Percentiles rank a stretch among this genome's conserved stretches.
These are phyloP conservation scores for Thamnidium elegans DNA, from an alignment of 192 early-diverging fungal genomes.

Conservation along the genomic window DNA sequence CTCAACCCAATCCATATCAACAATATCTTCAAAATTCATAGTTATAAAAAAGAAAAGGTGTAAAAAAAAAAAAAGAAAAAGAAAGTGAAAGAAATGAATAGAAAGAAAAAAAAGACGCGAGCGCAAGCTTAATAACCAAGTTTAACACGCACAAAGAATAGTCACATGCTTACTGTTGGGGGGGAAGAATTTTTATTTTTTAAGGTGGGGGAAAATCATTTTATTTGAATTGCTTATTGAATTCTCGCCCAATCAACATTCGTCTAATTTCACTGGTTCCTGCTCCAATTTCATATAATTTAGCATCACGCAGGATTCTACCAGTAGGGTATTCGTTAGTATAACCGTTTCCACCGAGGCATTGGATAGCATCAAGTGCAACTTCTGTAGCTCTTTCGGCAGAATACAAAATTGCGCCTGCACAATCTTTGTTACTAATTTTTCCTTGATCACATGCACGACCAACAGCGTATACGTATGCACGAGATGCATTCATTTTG, in stretches of 20 bases:
- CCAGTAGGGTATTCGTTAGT: slow-evolving; percentile 90
- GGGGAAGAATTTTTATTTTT: slow-evolving; percentile 2
- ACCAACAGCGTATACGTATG: slow-evolving; percentile 89
- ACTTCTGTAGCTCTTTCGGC: slow-evolving; percentile 93
- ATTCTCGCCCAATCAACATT: slow-evolving; percentile 84
- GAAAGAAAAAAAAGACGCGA: not conserved
- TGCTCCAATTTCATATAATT: slow-evolving; percentile 95
- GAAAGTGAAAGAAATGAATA: not conserved
- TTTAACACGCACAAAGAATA: not conserved
- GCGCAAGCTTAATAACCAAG: not conserved
- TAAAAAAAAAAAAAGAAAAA: not conserved
- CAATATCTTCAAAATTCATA: slow-evolving; percentile 25
- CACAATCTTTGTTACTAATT: slow-evolving; percentile 87
- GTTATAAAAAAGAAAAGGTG: not conserved
- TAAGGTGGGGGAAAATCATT: not conserved
- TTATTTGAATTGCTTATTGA: slow-evolving; percentile 64
- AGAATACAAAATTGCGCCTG: slow-evolving; percentile 89
- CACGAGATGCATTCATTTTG: slow-evolving; percentile 85
- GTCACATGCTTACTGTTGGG: slow-evolving; percentile 11
- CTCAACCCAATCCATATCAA: slow-evolving; percentile 25
- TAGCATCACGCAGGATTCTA: slow-evolving; percentile 76
- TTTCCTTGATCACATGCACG: slow-evolving; percentile 81
- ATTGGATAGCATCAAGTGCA: slow-evolving; percentile 91
- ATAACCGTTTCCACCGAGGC: slow-evolving; percentile 93
- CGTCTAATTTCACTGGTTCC: slow-evolving; percentile 92